A percentile compares a stretch with the other conserved stretches of the same genome.
Evolutionary conservation across 805 yeast species (phyloP).

Genomic region (Yarrowia osloensis): DNA sequence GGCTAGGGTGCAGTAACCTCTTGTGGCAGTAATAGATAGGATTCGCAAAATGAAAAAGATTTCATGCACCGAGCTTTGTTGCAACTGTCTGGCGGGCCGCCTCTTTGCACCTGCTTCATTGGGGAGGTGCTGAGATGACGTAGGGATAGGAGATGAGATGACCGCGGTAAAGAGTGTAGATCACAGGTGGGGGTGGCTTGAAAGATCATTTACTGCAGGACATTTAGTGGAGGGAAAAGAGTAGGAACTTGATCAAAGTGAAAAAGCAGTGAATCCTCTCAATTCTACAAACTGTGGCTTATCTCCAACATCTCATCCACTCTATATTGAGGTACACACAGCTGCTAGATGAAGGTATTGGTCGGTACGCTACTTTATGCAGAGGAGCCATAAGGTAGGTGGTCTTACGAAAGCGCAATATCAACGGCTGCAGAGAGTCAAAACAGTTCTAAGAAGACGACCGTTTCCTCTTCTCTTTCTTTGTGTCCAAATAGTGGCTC

Average conservation of each 20-base stretch:
- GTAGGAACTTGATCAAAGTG: no score
- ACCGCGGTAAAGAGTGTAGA: background rate
- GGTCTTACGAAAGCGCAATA: background rate
- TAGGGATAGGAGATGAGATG: background rate
- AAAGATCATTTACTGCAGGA: no score
- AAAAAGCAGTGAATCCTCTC: background rate
- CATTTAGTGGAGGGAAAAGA: no score
- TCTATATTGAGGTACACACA: constrained; percentile 1
- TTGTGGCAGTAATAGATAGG: background rate
- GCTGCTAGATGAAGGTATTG: background rate
- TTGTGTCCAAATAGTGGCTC: constrained; percentile 2
- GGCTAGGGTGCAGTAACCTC: constrained; percentile 11
- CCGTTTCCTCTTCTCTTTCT: background rate
- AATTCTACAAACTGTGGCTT: background rate
- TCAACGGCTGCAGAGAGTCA: background rate
- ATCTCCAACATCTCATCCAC: background rate
- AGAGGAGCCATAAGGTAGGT: background rate
- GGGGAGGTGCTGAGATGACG: background rate
- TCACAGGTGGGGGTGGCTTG: background rate
- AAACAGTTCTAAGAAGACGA: no score
- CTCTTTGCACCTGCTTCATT: background rate
- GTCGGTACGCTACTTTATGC: background rate
- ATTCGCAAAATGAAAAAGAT: background rate
- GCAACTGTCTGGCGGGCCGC: background rate
- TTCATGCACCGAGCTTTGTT: background rate